Conservation (phyloP, 2,329 filamentous ascomycete genomes). For the Fusarium marasasianum region DNA sequence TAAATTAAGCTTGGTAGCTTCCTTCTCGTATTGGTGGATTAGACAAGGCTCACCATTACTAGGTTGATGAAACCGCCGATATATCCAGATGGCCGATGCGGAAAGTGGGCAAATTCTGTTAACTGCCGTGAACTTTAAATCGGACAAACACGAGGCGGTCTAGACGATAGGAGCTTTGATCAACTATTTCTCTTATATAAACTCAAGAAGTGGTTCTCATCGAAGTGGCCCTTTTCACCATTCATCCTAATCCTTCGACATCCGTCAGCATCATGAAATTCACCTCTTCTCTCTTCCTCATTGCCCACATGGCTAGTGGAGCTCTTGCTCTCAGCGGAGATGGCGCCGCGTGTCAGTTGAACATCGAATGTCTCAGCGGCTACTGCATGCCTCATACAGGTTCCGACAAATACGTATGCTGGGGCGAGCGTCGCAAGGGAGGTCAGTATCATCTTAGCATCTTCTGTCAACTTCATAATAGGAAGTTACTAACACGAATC, state of each 20-base stretch:
- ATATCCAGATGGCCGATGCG: neutral
- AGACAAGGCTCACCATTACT: neutral
- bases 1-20: neutral
- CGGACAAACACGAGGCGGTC: neutral
- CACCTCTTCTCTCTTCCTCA: neutral
- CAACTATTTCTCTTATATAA: neutral
- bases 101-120: neutral
- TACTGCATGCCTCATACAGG: neutral
- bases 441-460: neutral
- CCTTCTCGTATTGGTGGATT: neutral
- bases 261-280: neutral
- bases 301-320: neutral
- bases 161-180: neutral
- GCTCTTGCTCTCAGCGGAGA: neutral
- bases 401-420: neutral
- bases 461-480: no score
- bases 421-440: neutral
- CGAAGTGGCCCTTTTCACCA: fast-evolving
- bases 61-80: neutral
- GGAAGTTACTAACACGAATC: neutral
- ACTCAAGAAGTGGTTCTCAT: fast-evolving
- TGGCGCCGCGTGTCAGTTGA: neutral
- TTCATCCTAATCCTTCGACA: neutral
- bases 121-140: neutral
- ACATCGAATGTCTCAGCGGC: neutral